phyloP scores from a whole-genome alignment of 2,329 filamentous ascomycete genomes.

The Ophiostoma perfectum region DNA sequence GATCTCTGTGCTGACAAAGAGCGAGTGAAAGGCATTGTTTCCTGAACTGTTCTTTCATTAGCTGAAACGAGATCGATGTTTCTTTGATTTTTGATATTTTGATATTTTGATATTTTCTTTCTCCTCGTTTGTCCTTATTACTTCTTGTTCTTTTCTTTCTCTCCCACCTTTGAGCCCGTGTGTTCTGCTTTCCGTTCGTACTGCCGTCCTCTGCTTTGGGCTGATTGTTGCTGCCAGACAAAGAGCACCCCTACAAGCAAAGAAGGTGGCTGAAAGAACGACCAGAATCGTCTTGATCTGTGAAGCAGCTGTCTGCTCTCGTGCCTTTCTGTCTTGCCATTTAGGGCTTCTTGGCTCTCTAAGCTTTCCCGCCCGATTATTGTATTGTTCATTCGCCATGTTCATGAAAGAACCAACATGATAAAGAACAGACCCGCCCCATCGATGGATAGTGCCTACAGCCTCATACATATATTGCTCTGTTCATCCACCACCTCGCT shows the following conservation, averaged over 20 bases:
- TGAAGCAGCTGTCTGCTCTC: no score
- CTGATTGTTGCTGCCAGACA: neutral
- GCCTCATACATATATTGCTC: neutral
- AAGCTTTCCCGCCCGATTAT: neutral
- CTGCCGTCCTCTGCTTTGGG: neutral
- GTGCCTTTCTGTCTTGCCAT: no score
- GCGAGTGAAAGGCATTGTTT: neutral
- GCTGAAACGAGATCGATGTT: neutral
- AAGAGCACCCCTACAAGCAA: neutral
- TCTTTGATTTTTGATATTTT: neutral
- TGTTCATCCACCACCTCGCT: neutral
- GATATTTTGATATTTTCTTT: neutral
- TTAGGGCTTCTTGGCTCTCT: no score
- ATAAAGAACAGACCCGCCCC: neutral
- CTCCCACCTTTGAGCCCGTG: neutral
- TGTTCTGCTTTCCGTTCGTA: neutral
- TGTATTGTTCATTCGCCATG: slow-evolving; percentile 5
- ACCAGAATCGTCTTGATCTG: neutral
- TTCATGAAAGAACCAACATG: neutral
- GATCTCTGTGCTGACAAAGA: neutral
- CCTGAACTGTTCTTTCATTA: neutral
- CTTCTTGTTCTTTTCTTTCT: neutral
- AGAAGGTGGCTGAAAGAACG: neutral
- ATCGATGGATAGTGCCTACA: neutral
- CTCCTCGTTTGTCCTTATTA: neutral